Evolutionary conservation across 2,329 filamentous ascomycete genomes (phyloP), one percentile per base, ranked within the genome.

Genomic region (Hymenoscyphus scutula): DNA sequence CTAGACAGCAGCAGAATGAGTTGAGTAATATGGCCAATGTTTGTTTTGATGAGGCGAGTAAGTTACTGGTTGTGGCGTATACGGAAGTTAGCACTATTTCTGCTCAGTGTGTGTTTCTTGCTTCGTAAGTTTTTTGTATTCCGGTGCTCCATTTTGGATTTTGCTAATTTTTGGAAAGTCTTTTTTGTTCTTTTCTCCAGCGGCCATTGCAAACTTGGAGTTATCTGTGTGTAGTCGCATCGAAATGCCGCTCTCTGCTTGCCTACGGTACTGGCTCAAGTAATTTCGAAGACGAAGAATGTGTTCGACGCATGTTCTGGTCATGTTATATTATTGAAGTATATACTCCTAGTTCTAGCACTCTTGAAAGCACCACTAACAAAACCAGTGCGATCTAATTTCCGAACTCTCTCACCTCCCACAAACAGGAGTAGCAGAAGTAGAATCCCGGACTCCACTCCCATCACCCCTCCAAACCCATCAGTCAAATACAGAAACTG

Each of bases 291-390:
- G 78, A 80, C 2, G 73, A 77, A 41, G 81, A 83, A 66, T 78
- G 81, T 2, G 77, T 82, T 0, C 73, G 78, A 15, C 74, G 81
- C 1, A 82, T 83, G 59, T 84, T 83, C 64, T 84, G 81, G 81
- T 79, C 81, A 0, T 83, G 81, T 62, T 83, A 82, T 60, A 81
- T 84, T 11, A 74, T 84, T 0, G 81, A 84, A 79, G 80, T 78
- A 45, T 6, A 38, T 19, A 19, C 19, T 10, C 17, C 25, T 15
- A 5, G 3, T 17, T 8, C 1, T 5, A 30, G 11, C 17, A 5
- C n/a, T 13, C 45, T 54, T 3, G 13, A 19, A 32, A 10, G 19
- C 2, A n/a, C 4, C 13, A 32, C 53, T 54, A 54, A 54, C 13
- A n/a, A n/a, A 30, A 30, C 29, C 23, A 30, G 27, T 82, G 80